Base-by-base conservation (phyloP, 176 grass and related monocot species). In the Cymbopogon citratus region DNA sequence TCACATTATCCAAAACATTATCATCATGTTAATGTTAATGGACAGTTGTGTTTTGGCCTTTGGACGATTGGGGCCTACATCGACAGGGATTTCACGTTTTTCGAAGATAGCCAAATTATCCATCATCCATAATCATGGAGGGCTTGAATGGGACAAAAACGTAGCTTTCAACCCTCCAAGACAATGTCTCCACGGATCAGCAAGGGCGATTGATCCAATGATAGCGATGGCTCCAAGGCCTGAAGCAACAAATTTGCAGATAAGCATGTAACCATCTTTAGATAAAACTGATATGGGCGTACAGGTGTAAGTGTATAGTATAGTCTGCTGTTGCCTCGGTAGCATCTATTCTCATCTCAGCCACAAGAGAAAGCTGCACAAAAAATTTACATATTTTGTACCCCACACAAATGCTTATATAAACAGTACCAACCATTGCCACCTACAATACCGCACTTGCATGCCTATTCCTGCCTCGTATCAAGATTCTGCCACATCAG, bases 401-500 rank as follows among this genome's bases (percentile, higher is more conserved):
- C 8, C 36, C n/a, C 74, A 64, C 54, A 36, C 23, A 60, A 76
- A 24, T 65, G 45, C 24, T 71, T 40, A 16, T 69, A 70, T 41
- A 61, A 29, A 81, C 44, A 74, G 44, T 64, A 70, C 34, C 64
- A 81, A 35, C 33, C 7, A 40, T 23, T 35, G 15, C 69, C 7
- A 71, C 11, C 7, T 63, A 72, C 18, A 36, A 39, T 66, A 89
- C 87, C 77, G 16, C 66, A 74, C 21, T 33, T 2, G 54, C 48
- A 52, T 51, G 36, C 51, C 40, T 73, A 86, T 66, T 64, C 28
- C 5, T 69, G 72, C 72, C 23, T 72, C 56, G 45, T 78, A 35
- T 18, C 9, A 38, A 16, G 45, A 51, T 83, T 45, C 74, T 83
- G 64, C 25, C 77, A 66, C 71, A 72, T 82, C 78, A 66, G 15